phyloP scores from a whole-genome alignment of 2,329 filamentous ascomycete genomes.

The Penicillium occitanis region DNA sequence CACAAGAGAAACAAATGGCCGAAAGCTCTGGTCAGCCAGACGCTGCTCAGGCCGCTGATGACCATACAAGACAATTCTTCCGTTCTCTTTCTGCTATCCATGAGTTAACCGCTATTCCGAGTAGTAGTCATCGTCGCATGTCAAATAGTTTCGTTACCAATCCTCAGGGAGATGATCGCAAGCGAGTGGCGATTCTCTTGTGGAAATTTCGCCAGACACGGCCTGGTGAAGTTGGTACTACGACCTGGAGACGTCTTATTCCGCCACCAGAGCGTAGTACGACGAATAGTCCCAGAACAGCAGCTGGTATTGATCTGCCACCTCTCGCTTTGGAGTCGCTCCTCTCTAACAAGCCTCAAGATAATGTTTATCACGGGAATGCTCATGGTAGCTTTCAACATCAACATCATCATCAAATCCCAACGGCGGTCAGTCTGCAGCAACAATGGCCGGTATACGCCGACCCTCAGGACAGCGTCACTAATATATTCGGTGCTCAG shows the following conservation, averaged over 20 bases:
- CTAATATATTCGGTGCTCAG: slow-evolving; percentile 35
- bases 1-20: slow-evolving; percentile 40
- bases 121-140: slow-evolving; percentile 28
- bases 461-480: slow-evolving; percentile 36
- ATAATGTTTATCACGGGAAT: slow-evolving; percentile 34
- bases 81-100: slow-evolving; percentile 47
- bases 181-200: slow-evolving; percentile 45
- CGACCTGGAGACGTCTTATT: slow-evolving; percentile 47
- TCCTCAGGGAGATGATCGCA: slow-evolving; percentile 30
- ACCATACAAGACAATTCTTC: slow-evolving; percentile 39
- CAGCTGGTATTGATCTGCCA: slow-evolving; percentile 35
- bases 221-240: slow-evolving; percentile 41
- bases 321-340: slow-evolving; percentile 40
- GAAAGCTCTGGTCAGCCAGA: slow-evolving; percentile 38
- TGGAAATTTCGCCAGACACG: slow-evolving; percentile 50
- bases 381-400: slow-evolving; percentile 33
- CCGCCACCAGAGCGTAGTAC: slow-evolving; percentile 38
- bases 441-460: slow-evolving; percentile 39
- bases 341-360: slow-evolving; percentile 34
- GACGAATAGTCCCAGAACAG: slow-evolving; percentile 39
- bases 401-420: slow-evolving; percentile 9
- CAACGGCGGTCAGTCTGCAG: slow-evolving; percentile 31
- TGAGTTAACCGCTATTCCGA: slow-evolving; percentile 42
- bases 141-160: slow-evolving; percentile 30
- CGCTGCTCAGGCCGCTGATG: slow-evolving; percentile 34